Conservation (phyloP, 2,329 filamentous ascomycete genomes). For the Colletotrichum destructivum region DNA sequence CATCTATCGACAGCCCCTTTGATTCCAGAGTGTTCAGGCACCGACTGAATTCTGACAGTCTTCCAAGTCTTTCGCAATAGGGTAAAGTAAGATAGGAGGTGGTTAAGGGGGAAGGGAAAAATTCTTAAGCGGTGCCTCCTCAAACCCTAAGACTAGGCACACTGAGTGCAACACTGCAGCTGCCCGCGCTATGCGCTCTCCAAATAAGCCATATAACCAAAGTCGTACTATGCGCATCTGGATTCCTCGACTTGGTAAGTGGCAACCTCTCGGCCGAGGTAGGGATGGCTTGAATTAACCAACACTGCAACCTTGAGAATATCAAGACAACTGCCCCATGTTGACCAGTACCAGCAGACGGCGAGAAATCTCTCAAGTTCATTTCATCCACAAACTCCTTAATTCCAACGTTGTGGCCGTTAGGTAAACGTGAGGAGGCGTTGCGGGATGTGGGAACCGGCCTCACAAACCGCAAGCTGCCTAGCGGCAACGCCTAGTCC, state of each 20-base stretch:
- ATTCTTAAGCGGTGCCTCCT: not conserved
- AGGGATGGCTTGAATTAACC: not conserved
- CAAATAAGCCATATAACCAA: slow-evolving; percentile 1
- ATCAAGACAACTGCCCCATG: not conserved
- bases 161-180: too few species aligned
- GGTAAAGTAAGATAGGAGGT: not conserved
- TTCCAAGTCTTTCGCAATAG: too few species aligned
- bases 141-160: too few species aligned
- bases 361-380: not conserved
- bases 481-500: not conserved
- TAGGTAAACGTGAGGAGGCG: not conserved
- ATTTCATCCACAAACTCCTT: not conserved
- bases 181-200: not conserved
- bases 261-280: not conserved
- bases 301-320: not conserved
- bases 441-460: slow-evolving; percentile 9
- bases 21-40: not conserved
- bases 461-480: not conserved
- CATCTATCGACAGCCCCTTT: slow-evolving; percentile 15
- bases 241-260: not conserved
- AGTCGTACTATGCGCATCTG: not conserved
- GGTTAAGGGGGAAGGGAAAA: too few species aligned
- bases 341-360: not conserved
- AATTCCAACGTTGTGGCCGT: not conserved
- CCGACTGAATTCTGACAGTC: not conserved